Evolutionary conservation across 352 stramenopile species (phyloP).

Genomic region (Phytophthora foliorum): DNA sequence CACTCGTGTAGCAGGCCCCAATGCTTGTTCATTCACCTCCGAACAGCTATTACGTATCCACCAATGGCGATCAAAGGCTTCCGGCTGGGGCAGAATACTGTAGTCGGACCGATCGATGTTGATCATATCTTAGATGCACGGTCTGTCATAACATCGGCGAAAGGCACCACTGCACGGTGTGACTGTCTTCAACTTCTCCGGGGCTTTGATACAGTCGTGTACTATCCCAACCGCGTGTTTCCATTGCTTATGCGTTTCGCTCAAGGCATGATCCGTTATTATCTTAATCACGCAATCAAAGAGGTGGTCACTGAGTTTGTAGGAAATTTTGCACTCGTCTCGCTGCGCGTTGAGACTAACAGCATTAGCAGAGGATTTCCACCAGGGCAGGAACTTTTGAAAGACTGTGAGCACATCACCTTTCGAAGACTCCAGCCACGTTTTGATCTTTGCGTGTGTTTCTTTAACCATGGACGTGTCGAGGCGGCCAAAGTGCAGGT

Average conservation of each 20-base stretch:
- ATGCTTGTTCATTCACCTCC: neutral
- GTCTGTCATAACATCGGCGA: neutral
- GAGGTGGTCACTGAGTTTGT: neutral
- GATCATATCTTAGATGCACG: neutral
- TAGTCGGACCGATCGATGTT: neutral
- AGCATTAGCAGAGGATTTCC: neutral
- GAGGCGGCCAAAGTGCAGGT: neutral
- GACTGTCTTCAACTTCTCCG: neutral
- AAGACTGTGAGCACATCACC: neutral
- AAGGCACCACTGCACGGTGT: neutral
- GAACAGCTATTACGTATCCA: neutral
- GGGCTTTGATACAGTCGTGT: neutral
- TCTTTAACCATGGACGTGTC: neutral
- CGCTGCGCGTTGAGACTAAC: neutral
- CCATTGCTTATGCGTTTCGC: neutral
- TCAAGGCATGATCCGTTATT: neutral
- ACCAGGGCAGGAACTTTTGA: neutral
- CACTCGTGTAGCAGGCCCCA: neutral
- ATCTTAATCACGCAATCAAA: neutral
- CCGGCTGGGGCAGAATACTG: neutral
- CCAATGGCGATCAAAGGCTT: neutral
- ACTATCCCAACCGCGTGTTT: neutral
- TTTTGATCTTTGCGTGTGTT: neutral
- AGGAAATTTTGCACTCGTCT: neutral
- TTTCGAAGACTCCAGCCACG: neutral